Base-by-base conservation (phyloP, 768 basidiomycete genomes). In the Clitopilus passeckerianus region DNA sequence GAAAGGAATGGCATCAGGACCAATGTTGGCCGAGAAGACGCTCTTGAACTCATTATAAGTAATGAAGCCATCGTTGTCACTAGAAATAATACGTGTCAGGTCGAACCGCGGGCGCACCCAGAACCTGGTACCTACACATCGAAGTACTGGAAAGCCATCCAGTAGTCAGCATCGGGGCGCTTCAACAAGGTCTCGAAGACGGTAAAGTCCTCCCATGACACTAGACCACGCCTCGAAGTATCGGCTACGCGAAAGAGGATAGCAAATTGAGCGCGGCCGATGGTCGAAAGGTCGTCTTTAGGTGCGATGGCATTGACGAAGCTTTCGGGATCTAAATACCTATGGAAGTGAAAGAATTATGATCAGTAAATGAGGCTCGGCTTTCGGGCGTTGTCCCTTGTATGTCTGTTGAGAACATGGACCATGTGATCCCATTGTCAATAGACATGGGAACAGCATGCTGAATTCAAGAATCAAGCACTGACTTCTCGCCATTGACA, bases 291-390 rank as follows among this genome's bases (percentile, higher is more conserved):
- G 77, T 96, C 94, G 34, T 83, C 86, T 53, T 83, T 82, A 1
- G 96, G 95, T 33, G 91, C 94, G 71, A 98, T 95, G 56, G 97
- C 95, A 71, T 93, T 92, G 65, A 98, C 90, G 73, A 99, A 99
- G 67, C 87, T 87, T 30, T 94, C 89, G 34, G 81, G 77, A 74
- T 93, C 90, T 53, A 99, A 80, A 71, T 85, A 96, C 74, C 95
- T 98, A 65, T 27, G 60, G 37, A 70, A 58, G 59, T 57, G 59
- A 58, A 50, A 33, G 8, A 27, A 3, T 43, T n/a, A 33, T 34
- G 33, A 35, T 63, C 46, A 50, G 46, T 50, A 50, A 3, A 50
- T 23, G 22, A 50, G 46, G 46, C 46, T 23, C 3, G 46, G 22
- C 46, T 22, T 50, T 23, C 22, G 9, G n/a, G 22, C 22, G 22